A percentile compares a stretch with the other conserved stretches of the same genome.
These are phyloP conservation scores for Vitis hybrid DNA, from an alignment of 177 flowering plant genomes.

Conservation along the genomic window DNA sequence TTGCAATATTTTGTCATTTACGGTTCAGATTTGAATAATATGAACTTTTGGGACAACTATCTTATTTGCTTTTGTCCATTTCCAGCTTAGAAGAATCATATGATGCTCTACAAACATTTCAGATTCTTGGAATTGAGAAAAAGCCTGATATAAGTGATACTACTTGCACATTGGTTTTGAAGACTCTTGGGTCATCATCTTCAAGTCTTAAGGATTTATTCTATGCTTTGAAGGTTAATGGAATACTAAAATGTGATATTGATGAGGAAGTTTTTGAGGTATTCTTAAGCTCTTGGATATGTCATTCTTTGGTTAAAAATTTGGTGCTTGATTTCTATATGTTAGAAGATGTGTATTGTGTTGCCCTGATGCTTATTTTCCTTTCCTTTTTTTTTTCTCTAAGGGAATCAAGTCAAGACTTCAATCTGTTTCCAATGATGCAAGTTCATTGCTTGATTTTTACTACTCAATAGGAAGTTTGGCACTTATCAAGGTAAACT, in stretches of 20 bases:
- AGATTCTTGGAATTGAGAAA: conserved; percentile 69
- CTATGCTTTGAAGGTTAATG: conserved; percentile 61
- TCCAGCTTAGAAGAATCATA: conserved; percentile 77
- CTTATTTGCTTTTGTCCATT: conserved; percentile 8
- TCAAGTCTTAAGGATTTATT: conserved; percentile 59
- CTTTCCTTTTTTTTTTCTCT: conserved; percentile 14
- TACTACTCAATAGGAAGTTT: conserved; percentile 72
- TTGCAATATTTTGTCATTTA: too few species aligned
- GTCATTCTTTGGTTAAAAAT: not conserved
- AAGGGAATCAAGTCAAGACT: conserved; percentile 64
- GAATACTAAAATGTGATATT: conserved; percentile 58
- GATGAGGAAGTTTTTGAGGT: conserved; percentile 61
- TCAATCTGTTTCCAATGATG: conserved; percentile 49
- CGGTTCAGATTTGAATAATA: too few species aligned
- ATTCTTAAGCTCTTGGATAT: conserved; percentile 13
- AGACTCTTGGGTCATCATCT: conserved; percentile 54
- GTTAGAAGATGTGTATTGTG: not conserved
- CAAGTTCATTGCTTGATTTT: conserved; percentile 74
- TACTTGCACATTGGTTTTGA: conserved; percentile 48
- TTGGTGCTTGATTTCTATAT: not conserved
- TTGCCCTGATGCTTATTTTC: not conserved
- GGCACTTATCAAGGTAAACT: conserved; percentile 68
- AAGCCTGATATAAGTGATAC: conserved; percentile 34
- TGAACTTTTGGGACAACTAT: too few species aligned
- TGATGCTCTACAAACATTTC: conserved; percentile 74